Conservation (phyloP, 805 yeast genomes). For the Metschnikowia lunata region DNA sequence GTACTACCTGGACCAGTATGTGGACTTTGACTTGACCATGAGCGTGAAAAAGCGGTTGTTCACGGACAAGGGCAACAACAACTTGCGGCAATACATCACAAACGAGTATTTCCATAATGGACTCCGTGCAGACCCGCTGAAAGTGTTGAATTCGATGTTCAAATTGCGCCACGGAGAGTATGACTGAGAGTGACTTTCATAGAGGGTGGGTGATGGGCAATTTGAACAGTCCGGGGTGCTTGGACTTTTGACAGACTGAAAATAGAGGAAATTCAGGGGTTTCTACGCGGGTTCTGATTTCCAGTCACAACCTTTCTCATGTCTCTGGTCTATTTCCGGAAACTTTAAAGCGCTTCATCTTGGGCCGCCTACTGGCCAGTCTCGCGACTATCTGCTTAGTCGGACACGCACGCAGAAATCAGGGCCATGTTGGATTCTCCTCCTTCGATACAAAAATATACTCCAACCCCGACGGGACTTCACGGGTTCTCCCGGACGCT, state of each 20-base stretch:
- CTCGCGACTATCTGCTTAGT: too few species aligned
- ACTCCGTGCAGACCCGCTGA: constrained; percentile 36
- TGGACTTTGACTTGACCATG: constrained; percentile 42
- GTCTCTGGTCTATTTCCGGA: too few species aligned
- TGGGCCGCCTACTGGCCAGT: too few species aligned
- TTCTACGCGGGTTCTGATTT: too few species aligned
- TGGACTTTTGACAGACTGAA: too few species aligned
- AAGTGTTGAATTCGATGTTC: constrained; percentile 38
- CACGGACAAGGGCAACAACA: constrained; percentile 26
- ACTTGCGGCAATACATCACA: constrained; percentile 40
- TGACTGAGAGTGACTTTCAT: constrained; percentile 19
- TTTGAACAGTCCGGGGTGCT: too few species aligned
- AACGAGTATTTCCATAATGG: constrained; percentile 53
- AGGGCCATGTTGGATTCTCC: constrained; percentile 56
- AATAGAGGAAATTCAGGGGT: too few species aligned
- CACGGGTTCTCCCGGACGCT: constrained; percentile 61
- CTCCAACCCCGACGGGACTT: constrained; percentile 71
- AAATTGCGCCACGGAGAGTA: constrained; percentile 36
- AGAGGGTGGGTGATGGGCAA: too few species aligned
- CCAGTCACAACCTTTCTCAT: too few species aligned
- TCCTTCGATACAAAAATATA: constrained; percentile 65
- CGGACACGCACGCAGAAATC: too few species aligned
- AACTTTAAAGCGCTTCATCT: too few species aligned
- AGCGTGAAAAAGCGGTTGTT: constrained; percentile 30
- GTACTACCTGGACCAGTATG: constrained; percentile 48